These are phyloP conservation scores for Trichothecium roseum DNA, from an alignment of 2,329 filamentous ascomycete genomes.

Conservation along the genomic window DNA sequence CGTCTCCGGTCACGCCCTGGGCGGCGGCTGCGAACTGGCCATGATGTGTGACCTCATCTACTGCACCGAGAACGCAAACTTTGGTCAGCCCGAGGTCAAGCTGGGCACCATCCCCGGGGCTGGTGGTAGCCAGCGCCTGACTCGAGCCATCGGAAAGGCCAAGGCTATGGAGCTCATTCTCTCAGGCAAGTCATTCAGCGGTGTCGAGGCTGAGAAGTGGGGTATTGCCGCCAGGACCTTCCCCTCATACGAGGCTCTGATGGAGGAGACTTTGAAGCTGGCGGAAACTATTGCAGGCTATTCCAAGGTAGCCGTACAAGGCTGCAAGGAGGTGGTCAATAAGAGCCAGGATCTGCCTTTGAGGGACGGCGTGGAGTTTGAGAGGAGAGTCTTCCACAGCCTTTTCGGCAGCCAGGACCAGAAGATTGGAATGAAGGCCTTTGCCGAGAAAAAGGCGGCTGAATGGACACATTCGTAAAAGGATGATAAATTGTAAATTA, in stretches of 20 bases:
- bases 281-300: slow-evolving; percentile 85
- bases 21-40: slow-evolving; percentile 90
- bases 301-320: slow-evolving; percentile 77
- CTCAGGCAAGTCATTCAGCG: slow-evolving; percentile 75
- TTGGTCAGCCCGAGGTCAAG: slow-evolving; percentile 96
- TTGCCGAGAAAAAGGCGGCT: slow-evolving; percentile 88
- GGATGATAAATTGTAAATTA: too few relatives aligned
- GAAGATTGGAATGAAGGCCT: slow-evolving; percentile 94
- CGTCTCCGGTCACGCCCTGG: slow-evolving; percentile 88
- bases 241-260: slow-evolving; percentile 67
- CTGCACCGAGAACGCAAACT: slow-evolving; percentile 75
- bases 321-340: slow-evolving; percentile 95
- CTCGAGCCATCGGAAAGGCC: slow-evolving; percentile 71
- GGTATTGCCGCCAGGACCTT: slow-evolving; percentile 80
- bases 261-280: slow-evolving; percentile 70
- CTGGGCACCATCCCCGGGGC: slow-evolving; percentile 86
- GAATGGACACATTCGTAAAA: slow-evolving; percentile 73
- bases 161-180: slow-evolving; percentile 87
- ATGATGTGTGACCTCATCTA: slow-evolving; percentile 98
- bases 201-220: slow-evolving; percentile 79
- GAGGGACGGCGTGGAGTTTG: slow-evolving; percentile 86
- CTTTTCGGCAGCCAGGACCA: slow-evolving; percentile 93
- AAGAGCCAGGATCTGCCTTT: slow-evolving; percentile 91
- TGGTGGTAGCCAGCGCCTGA: slow-evolving; percentile 82
- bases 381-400: slow-evolving; percentile 85